Percentiles rank a stretch among this genome's conserved stretches.
Evolutionary conservation across 2,329 filamentous ascomycete species (phyloP).

Genomic region (Claviceps fusiformis): DNA sequence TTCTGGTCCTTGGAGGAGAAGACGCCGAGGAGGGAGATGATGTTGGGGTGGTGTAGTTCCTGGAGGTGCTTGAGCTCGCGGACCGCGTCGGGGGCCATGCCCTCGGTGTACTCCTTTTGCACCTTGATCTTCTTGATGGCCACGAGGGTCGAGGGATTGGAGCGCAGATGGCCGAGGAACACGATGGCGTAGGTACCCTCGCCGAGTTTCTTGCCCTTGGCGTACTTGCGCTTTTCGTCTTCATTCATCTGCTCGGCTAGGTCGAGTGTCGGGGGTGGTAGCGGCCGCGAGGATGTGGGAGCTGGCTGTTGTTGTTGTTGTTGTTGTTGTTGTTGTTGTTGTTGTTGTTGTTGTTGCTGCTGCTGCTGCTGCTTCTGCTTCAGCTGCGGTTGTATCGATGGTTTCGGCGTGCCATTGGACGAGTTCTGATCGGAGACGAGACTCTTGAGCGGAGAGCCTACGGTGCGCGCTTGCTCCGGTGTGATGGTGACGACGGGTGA

Average conservation of each 20-base stretch:
- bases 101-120: constrained; percentile 75
- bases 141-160: constrained; percentile 59
- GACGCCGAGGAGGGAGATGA: constrained; percentile 82
- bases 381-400: constrained; percentile 9
- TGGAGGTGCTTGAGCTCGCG: constrained; percentile 93
- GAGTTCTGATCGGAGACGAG: constrained; percentile 24
- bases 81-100: constrained; percentile 85
- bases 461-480: constrained; percentile 18
- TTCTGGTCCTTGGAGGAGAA: constrained; percentile 96
- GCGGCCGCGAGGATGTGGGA: constrained; percentile 14
- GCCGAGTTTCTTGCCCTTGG: constrained; percentile 85
- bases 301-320: constrained; percentile 3
- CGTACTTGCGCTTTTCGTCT: constrained; percentile 73
- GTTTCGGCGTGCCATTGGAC: constrained; percentile 30
- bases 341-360: not conserved
- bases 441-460: constrained; percentile 32
- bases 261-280: constrained; percentile 33
- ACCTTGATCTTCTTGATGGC: constrained; percentile 92
- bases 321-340: not conserved
- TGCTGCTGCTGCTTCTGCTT: not conserved
- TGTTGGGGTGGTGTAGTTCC: constrained; percentile 88
- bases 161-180: constrained; percentile 70
- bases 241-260: constrained; percentile 73
- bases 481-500: constrained; percentile 29
- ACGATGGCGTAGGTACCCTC: constrained; percentile 96